phyloP scores from a whole-genome alignment of 2,329 filamentous ascomycete genomes.

The Hymenoscyphus scutula region DNA sequence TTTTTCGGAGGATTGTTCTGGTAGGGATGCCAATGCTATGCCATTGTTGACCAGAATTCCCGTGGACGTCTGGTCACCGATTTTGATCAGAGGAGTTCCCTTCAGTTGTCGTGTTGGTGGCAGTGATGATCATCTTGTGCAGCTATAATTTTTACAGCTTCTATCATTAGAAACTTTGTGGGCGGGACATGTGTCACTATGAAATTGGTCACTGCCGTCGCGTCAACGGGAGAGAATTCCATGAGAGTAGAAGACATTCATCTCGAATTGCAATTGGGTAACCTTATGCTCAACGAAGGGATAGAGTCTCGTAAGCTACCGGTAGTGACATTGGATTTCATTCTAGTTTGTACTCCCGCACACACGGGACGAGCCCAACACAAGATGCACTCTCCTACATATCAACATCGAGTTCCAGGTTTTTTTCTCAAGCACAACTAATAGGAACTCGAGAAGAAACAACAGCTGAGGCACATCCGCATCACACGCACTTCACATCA shows the following conservation, averaged over 20 bases:
- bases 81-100: not conserved
- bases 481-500: not conserved
- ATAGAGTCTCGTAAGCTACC: not conserved
- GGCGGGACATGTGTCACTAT: not conserved
- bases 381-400: conserved; percentile 1
- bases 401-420: not conserved
- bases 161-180: conserved; percentile 1
- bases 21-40: not conserved
- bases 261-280: conserved; percentile 3
- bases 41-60: not conserved
- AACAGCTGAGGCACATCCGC: not conserved
- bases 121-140: not conserved
- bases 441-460: not conserved
- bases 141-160: not conserved
- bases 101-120: not conserved
- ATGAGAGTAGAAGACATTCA: not conserved
- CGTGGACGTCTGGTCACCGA: not conserved
- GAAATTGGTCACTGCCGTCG: not conserved
- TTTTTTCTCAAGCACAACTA: not conserved
- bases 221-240: not conserved
- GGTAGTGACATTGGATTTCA: not conserved
- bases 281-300: conserved; percentile 2
- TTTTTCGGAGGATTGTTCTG: not conserved
- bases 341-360: not conserved
- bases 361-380: not conserved